Base-by-base conservation (phyloP, 2,329 filamentous ascomycete species). In the Cordyceps javanica region DNA sequence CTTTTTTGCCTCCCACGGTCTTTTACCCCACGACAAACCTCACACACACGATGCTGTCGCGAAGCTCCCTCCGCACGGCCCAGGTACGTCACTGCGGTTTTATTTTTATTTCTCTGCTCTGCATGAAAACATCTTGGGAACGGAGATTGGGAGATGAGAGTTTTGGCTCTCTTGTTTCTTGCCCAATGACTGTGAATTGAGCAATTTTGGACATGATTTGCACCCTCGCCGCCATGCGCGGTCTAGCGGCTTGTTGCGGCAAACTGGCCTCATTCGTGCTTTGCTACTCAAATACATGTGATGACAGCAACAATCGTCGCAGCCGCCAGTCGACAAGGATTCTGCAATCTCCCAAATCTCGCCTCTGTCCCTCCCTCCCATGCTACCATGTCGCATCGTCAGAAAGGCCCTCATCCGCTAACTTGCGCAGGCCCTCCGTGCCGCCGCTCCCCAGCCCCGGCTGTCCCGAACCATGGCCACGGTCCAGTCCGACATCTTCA, bases 401-500 rank as follows among this genome's bases (percentile, higher is more conserved):
- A 11, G 30, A 32, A 6, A 10, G 38, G 53, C 50, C 14, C 46
- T 10, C 60, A 16, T 64, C 2, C 25, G 23, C 42, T 48, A 25
- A 48, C 42, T 8, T 39, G 10, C 4, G 14, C 48, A 84, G 81
- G 75, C 80, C 74, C 75, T 83, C 67, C 76, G 79, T 71, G 73
- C 76, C 62, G 76, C 78, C 64, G 68, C 73, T 64, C 76, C 72
- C 66, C 75, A 76, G 65, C 73, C 74, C 65, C 69, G 72, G 61
- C 66, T 69, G 64, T 72, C 76, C 60, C 80, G 82, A 72, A 76
- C 77, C 68, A 87, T 91, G 73, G 90, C 91, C 68, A 96, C 90
- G 63, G 81, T 96, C 68, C 86, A 91, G 77, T 89, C 89, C 73
- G 94, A 97, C 77, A 93, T 97, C 77, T 97, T 97, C 85, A 96